Conservation (phyloP, 75 land plant species). For the Pinus albicaulis region DNA sequence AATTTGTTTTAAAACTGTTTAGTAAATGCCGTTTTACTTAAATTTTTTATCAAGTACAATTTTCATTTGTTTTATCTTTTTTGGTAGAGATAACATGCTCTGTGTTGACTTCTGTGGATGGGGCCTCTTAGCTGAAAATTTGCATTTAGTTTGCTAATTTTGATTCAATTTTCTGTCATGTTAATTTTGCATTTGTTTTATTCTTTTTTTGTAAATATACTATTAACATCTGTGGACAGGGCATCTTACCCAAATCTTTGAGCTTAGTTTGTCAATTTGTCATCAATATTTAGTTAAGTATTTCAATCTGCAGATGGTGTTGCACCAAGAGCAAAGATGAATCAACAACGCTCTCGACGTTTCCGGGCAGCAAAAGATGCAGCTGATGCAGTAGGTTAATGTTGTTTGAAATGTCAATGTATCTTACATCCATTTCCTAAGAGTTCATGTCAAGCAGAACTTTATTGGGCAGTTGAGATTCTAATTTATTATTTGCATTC, state of each 20-base stretch:
- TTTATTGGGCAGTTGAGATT: background rate
- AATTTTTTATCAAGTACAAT: too few species aligned
- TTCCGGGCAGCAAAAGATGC: slow-evolving; percentile 83
- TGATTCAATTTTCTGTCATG: too few species aligned
- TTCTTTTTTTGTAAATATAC: too few species aligned
- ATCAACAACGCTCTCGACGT: slow-evolving; percentile 70
- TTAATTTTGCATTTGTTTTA: too few species aligned
- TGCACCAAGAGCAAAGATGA: slow-evolving; percentile 79
- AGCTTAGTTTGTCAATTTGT: background rate
- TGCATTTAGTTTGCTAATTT: background rate
- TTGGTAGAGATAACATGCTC: too few species aligned
- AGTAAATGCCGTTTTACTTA: too few species aligned
- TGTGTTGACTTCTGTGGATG: too few species aligned
- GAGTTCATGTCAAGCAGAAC: background rate
- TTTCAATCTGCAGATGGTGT: slow-evolving; percentile 40
- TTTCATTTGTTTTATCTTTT: too few species aligned
- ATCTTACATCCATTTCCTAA: background rate
- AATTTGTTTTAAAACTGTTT: too few species aligned
- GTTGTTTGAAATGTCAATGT: background rate
- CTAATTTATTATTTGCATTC: background rate
- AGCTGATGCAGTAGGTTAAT: slow-evolving; percentile 51
- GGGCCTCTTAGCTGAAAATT: background rate
- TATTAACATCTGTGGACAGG: too few species aligned
- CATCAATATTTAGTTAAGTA: background rate
- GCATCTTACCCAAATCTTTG: background rate